A percentile compares a stretch with the other conserved stretches of the same genome.
phyloP scores from a whole-genome alignment of 192 early-diverging fungal species.

The Piromyces finnis region DNA sequence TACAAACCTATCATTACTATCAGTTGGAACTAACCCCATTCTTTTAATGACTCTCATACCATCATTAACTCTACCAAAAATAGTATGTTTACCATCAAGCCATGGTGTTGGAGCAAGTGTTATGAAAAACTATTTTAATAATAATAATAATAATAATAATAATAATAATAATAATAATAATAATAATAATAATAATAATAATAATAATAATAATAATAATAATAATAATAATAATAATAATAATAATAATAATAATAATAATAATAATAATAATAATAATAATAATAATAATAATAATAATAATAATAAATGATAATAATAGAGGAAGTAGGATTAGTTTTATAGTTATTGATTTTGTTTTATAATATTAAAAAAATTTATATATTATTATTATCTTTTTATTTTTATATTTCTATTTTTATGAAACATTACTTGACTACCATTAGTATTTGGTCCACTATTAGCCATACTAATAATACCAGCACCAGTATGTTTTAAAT shows the following conservation, averaged over 20 bases:
- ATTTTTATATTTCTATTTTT: conserved; percentile 4
- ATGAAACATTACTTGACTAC: conserved; percentile 33
- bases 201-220: no score
- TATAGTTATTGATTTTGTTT: no score
- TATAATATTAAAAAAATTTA: no score
- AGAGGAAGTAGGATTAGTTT: no score
- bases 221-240: no score
- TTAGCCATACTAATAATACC: conserved; percentile 86
- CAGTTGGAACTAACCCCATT: conserved; percentile 48
- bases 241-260: no score
- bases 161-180: no score
- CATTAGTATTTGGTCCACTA: conserved; percentile 44
- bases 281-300: no score
- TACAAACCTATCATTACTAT: conserved; percentile 30
- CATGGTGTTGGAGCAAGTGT: conserved; percentile 78
- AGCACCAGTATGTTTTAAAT: conserved; percentile 66
- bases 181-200: neutral
- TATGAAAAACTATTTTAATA: conserved; percentile 54
- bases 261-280: no score
- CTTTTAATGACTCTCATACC: conserved; percentile 71
- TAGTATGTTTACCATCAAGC: conserved; percentile 80
- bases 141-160: neutral
- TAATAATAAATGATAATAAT: no score
- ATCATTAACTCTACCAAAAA: conserved; percentile 66
- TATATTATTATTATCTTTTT: neutral